Base-by-base conservation (phyloP, 192 early-diverging fungal species). In the Backusella macrospora region DNA sequence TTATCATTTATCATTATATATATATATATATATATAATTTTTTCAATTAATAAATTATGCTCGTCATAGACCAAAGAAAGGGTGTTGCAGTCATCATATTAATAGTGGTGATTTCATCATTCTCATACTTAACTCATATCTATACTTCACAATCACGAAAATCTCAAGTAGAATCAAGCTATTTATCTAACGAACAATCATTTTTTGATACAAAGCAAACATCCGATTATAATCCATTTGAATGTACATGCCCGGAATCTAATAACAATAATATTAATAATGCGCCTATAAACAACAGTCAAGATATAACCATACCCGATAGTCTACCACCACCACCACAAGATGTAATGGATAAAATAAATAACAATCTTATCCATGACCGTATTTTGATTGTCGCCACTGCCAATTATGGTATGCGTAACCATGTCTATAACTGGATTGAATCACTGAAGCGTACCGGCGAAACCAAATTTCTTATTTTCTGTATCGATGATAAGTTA, bases 401-500 rank as follows among this genome's bases (percentile, higher is more conserved):
- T n/a, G 78, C 70, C 4, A 76, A 75, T 42, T 55, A 72, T n/a
- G 73, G 69, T 14, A 74, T 71, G 62, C 48, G 68, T 29, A 47
- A 72, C 10, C 70, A 80, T 47, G 63, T 70, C 2, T 62, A 70
- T 16, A 80, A 80, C 39, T 80, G 78, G 78, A 76, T 80, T 6
- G 70, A 65, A 49, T 80, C 78, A 26, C 48, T 80, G 16, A 39
- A 76, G 45, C 13, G 69, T 6, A 73, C 70, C 14, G 37, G 71
- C 5, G 70, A 74, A 29, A 4, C 34, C 4, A 71, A 62, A 34
- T 80, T 71, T 40, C 13, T 80, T 0, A 69, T 80, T 6, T 71
- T 74, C 47, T 75, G 73, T 45, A 42, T 80, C 18, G 78, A 80
- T 23, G 42, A 71, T 8, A 39, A 68, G 15, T 29, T 76, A 15